Base-by-base conservation (phyloP, 306 rosid species). In the Delonix regia region DNA sequence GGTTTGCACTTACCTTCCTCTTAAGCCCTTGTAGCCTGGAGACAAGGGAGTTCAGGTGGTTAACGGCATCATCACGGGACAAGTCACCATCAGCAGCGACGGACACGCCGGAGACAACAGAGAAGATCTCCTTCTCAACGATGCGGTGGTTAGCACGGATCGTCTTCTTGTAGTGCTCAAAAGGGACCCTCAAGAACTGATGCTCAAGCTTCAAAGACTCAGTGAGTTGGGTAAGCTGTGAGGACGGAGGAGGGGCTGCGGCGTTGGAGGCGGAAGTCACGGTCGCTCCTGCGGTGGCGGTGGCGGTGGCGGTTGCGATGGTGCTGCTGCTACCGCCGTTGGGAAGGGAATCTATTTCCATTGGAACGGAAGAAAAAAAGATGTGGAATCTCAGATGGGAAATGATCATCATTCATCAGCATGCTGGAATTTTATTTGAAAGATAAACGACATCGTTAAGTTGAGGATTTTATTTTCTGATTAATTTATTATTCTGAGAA, bases 131-230 rank as follows among this genome's bases (percentile, higher is more conserved):
- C 74, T 92, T 95, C 88, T 95, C 98, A 63, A 83, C 86, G 73
- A 78, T 85, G 67, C 99, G 98, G 78, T 92, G 93, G 85, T 91
- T 91, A 71, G 92, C 85, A 5, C 99, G 98, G 87, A 92, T 89
- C 86, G 98, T 86, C 85, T 95, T 95, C 92, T 91, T 95, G 96
- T 88, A 95, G 88, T 95, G 91, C 85, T 95, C 99, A 70, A 91
- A 95, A 13, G 99, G 99, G 83, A 92, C 98, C 81, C 97, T 85
- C 14, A 95, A 81, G 81, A 95, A 88, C 89, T 95, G 99, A 83
- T 95, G 98, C 87, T 95, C 99, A 72, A 95, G 84, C 88, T 92
- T 95, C 63, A 95, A 82, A 65, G 92, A 88, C 63, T 95, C 98
- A 6, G 93, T 78, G 36, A 89, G 79, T 42, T 86, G 88, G 82